Evolutionary conservation across 139 green algal species (phyloP), one percentile per base, ranked within the genome.

Genomic region (Chlamydomonas sphaeroides): DNA sequence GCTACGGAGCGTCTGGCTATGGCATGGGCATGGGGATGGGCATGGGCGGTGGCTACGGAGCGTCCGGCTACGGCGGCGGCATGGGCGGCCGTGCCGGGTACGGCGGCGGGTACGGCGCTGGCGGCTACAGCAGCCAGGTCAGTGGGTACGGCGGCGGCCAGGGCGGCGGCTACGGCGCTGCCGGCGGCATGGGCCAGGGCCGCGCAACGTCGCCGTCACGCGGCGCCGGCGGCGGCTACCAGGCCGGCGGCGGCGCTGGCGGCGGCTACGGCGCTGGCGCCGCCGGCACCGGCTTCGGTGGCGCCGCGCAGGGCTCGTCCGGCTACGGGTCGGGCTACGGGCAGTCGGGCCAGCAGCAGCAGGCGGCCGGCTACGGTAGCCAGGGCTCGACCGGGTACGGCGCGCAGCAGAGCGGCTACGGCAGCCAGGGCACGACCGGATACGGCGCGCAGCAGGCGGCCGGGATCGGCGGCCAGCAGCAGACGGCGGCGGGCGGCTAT

Each of bases 1-100:
- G 79, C 59, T 79, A 85, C 33, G 68, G 68, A 17, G 79, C 56
- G 0, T n/a, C n/a, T n/a, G 68, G 68, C 36, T 82, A 82, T 33
- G 62, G 75, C 62, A 72, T 72, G 41, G 74, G 74, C 10, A 21
- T 17, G 28, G n/a, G n/a, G n/a, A 65, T 65, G 57, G 57, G 57
- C 57, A 69, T 69, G 57, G 63, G 76, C 33, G 68, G 69, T 36
- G 51, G 78, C 17, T 62, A 78, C 26, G 49, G 56, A 15, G 28
- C 5, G 30, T 42, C 42, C 26, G 41, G 79, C 45, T 79, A 85
- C 23, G 59, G 68, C 7, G 68, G 68, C 35, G 57, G 79, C 35
- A 6, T 23, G 3, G 45, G 45, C 49, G 36, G 36, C 26, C 1
- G n/a, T n/a, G 69, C 8, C n/a, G 49, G 49, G 49, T 11, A 45